Evolutionary conservation across 495 filamentous ascomycete genomes (phyloP).

Genomic region (Xylaria castorea): DNA sequence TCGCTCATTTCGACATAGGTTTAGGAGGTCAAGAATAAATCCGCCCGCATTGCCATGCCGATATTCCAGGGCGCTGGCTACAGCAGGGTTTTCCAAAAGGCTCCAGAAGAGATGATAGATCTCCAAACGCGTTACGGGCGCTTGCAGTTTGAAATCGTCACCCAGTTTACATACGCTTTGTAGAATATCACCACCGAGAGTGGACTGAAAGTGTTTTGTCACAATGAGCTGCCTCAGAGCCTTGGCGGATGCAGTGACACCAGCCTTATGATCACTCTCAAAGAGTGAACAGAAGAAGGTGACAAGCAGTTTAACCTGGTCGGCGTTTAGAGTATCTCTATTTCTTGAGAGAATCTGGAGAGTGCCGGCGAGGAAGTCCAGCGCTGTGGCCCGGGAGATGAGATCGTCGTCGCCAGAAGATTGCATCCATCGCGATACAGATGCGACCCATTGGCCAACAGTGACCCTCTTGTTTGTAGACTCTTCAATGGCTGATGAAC

Average conservation of each 20-base stretch:
- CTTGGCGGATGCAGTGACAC: slow-evolving; percentile 54
- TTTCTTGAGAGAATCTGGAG: slow-evolving; percentile 48
- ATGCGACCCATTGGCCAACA: slow-evolving; percentile 57
- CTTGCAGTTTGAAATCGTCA: slow-evolving; percentile 56
- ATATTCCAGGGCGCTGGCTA: slow-evolving; percentile 49
- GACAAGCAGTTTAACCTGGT: slow-evolving; percentile 52
- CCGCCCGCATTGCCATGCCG: slow-evolving; percentile 46
- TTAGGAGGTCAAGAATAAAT: slow-evolving; percentile 49
- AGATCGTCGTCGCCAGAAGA: slow-evolving; percentile 48
- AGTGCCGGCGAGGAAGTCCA: slow-evolving; percentile 55
- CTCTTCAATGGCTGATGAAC: slow-evolving; percentile 47
- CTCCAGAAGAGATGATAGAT: slow-evolving; percentile 54
- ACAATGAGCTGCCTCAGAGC: slow-evolving; percentile 50
- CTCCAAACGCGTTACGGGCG: slow-evolving; percentile 51
- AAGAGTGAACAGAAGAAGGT: slow-evolving; percentile 59
- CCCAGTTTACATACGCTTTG: slow-evolving; percentile 51
- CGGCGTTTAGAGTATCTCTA: slow-evolving; percentile 42
- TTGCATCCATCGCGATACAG: slow-evolving; percentile 56
- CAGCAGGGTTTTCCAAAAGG: slow-evolving; percentile 45
- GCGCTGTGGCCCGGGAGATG: slow-evolving; percentile 50
- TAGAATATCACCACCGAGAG: slow-evolving; percentile 49
- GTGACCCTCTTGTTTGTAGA: slow-evolving; percentile 48
- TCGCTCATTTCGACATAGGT: slow-evolving; percentile 55
- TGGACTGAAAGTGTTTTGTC: slow-evolving; percentile 55
- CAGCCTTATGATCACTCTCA: slow-evolving; percentile 57